Base-by-base conservation (phyloP, 208 protist genomes). In the Leptomonas pyrrhocoris region DNA sequence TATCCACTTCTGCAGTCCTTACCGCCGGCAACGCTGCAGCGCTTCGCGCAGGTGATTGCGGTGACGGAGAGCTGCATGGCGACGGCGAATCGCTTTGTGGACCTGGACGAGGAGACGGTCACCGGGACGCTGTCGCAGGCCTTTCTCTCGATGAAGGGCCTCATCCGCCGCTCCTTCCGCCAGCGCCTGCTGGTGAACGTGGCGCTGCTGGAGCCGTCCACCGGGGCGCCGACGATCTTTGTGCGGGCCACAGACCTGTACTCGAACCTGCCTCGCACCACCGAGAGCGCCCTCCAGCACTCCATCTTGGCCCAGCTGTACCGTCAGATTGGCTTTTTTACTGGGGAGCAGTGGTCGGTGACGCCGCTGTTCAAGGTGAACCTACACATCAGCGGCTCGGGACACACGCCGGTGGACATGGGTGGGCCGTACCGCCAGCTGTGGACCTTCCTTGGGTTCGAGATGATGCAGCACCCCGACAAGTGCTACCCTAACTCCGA, bases 41-140 rank as follows among this genome's bases (percentile, higher is more conserved):
- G 50, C 53, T 83, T 90, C 65, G 71, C 68, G n/a, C 83, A 86
- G 48, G 86, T 97, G 40, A 89, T 95, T 53, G 66, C 69, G 8
- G 84, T 90, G 45, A 80, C 85, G n/a, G 92, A 97, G 75, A 95
- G 89, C 66, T 94, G 88, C 74, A 95, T 95, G 88, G 86, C 88
- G 18, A 94, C 89, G 2, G 88, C 92, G 16, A 85, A 79, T 63
- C 90, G 82, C 60, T 97, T 94, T 61, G 82, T 97, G 45, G 88
- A 95, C 72, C 73, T 97, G 12, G 92, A 94, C 57, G 82, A 85
- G 30, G 83, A 94, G 31, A 74, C 81, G 42, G 84, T 94, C 30
- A 76, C 62, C 0, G 88, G 90, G 21, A 74, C 68, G 25, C 79
- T 97, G 21, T 93, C 88, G 31, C 68, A 60, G 40, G 85, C 90